Evolutionary conservation across 805 yeast species (phyloP), one percentile per base, ranked within the genome.

Genomic region (Teunomyces atbi): DNA sequence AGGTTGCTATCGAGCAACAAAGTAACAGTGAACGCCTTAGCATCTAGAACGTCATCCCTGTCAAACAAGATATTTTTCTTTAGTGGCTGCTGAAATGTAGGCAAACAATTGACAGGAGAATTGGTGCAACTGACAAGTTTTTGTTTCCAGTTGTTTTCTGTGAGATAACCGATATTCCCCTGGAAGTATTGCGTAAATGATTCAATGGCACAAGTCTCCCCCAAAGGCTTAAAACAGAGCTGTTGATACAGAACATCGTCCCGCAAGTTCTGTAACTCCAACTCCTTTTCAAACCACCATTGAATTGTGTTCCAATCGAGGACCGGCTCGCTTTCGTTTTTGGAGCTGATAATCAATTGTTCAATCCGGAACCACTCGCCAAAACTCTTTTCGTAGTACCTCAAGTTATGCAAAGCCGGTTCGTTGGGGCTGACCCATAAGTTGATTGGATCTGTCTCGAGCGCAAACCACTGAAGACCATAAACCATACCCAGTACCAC

Each of bases 351-450:
- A 52, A 88, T 87, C 0, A 89, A 68, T 65, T 92, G 98, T 57
- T 89, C 92, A 4, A 89, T 81, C 55, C 97, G 75, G 68, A 86
- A 94, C 71, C 94, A 92, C 32, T 95, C 96, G 0, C 97, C 97
- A 65, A 92, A 92, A 50, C 82, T 79, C 16, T 77, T 75, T 61
- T 94, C 97, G 60, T 82, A 92, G 54, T 72, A 82, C 45, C 73
- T 68, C 56, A 84, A 83, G 56, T 92, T 84, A 35, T 77, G 68
- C 45, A 74, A 83, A 10, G 90, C 89, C 3, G 79, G 81, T 7
- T 94, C 86, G 16, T 69, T 59, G 2, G 91, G 83, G 53, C 94
- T 84, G 0, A 94, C 98, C 99, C 99, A 92, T 26, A 92, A 69
- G 50, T 84, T 81, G 3, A 86, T 79, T 0, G 99, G 98, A 53